Percentiles rank a stretch among this genome's conserved stretches.
These are phyloP conservation scores for Ustanciosporium gigantosporum DNA, from an alignment of 1,284 basidiomycete species.

Conservation along the genomic window DNA sequence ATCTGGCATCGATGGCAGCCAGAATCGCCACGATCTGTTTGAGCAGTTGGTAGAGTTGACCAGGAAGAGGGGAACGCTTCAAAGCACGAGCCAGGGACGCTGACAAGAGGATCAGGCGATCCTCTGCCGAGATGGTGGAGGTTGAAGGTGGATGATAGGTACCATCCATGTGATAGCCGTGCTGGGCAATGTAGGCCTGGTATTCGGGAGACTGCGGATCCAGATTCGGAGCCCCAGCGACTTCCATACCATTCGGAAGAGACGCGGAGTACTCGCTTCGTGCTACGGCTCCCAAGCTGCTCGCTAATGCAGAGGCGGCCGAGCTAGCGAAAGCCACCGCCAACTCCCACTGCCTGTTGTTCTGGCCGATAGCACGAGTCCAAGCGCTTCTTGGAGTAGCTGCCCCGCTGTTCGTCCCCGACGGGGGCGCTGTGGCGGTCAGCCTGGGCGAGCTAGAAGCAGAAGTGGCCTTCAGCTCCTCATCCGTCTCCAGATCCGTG, in stretches of 20 bases:
- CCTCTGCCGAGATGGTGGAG: constrained; percentile 20
- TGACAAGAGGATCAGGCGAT: constrained; percentile 34
- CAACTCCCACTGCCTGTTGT: constrained; percentile 44
- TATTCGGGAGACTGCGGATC: constrained; percentile 7
- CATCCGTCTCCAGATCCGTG: constrained; percentile 29
- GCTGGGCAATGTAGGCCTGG: constrained; percentile 8
- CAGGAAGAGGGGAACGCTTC: constrained; percentile 39
- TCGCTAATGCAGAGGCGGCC: constrained; percentile 31
- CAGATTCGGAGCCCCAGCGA: not conserved
- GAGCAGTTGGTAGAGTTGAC: constrained; percentile 27
- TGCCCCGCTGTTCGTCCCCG: constrained; percentile 8
- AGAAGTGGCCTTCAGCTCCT: constrained; percentile 4
- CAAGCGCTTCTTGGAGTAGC: constrained; percentile 22
- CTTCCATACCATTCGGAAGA: not conserved
- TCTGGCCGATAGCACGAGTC: constrained; percentile 22
- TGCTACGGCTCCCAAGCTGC: constrained; percentile 31
- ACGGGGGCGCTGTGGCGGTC: not conserved
- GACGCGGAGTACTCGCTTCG: not conserved
- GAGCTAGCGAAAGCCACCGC: constrained; percentile 37
- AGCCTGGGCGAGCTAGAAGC: not conserved
- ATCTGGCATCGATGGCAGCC: constrained; percentile 19
- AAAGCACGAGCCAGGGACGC: constrained; percentile 36
- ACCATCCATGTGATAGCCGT: too few relatives aligned
- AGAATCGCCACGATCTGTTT: constrained; percentile 26
- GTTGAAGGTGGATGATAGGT: too few relatives aligned